phyloP scores from a whole-genome alignment of 345 rosid species.

The Draba incana region DNA sequence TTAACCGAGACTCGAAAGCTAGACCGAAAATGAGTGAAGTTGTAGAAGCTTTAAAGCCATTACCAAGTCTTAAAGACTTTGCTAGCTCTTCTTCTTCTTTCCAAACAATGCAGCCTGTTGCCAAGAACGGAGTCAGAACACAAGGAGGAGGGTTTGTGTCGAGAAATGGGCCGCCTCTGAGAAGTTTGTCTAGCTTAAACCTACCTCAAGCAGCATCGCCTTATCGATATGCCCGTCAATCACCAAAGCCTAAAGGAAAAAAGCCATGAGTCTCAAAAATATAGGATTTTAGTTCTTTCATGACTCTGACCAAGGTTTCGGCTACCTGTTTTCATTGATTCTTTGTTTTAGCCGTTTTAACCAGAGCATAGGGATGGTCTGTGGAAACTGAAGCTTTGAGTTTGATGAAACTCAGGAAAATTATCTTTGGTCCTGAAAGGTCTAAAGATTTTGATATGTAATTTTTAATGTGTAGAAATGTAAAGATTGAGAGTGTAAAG shows the following conservation, averaged over 20 bases:
- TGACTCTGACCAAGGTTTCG: conserved; percentile 18
- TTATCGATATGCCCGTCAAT: conserved; percentile 52
- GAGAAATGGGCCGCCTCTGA: conserved; percentile 73
- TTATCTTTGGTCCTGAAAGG: conserved; percentile 36
- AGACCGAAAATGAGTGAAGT: conserved; percentile 95
- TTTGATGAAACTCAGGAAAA: conserved; percentile 18
- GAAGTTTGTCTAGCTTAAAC: conserved; percentile 67
- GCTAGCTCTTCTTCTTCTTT: conserved; percentile 80
- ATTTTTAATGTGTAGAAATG: conserved; percentile 32
- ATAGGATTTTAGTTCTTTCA: conserved; percentile 23
- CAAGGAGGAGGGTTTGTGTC: conserved; percentile 64
- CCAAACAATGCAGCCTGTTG: conserved; percentile 59
- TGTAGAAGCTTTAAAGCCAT: conserved; percentile 67
- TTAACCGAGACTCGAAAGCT: conserved; percentile 87
- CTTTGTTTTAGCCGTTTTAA: conserved; percentile 3
- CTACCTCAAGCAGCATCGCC: conserved; percentile 59
- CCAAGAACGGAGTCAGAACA: conserved; percentile 58
- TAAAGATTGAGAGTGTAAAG: conserved; percentile 42
- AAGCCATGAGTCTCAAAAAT: conserved; percentile 35
- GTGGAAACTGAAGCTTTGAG: conserved; percentile 30
- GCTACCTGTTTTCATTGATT: conserved; percentile 27
- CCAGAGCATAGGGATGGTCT: conserved; percentile 29
- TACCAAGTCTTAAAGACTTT: conserved; percentile 87
- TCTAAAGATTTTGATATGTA: conserved; percentile 35
- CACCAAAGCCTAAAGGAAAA: conserved; percentile 72